Percentiles rank a stretch among this genome's conserved stretches.
Conservation (phyloP, 106 monocot genomes). For the Dendrobium nobile region DNA sequence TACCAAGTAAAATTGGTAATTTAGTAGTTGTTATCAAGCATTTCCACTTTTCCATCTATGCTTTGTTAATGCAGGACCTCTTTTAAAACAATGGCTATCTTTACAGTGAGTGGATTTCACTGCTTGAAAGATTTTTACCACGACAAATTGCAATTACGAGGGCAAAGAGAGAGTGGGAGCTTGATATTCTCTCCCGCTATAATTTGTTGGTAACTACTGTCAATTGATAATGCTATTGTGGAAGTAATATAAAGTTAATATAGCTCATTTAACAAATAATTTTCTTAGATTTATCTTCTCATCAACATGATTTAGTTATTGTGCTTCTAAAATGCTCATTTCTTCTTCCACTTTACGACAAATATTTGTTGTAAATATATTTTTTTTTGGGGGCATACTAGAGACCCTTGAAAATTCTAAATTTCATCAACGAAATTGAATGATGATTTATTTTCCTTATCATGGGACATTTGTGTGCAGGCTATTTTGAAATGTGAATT, state of each 20-base stretch:
- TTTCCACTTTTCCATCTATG: not conserved
- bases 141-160: constrained; percentile 84
- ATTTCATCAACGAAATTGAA: not conserved
- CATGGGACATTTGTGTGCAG: not conserved
- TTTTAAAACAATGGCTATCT: constrained; percentile 2
- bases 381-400: not conserved
- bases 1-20: constrained; percentile 12
- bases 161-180: constrained; percentile 89
- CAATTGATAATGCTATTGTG: not conserved
- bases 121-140: constrained; percentile 94
- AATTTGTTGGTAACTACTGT: constrained; percentile 51
- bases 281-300: not conserved
- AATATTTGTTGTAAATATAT: not conserved
- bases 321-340: not conserved
- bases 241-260: not conserved
- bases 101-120: constrained; percentile 86
- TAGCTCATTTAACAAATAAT: not conserved
- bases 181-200: constrained; percentile 84
- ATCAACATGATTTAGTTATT: constrained; percentile 2
- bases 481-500: not conserved
- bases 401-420: not conserved
- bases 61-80: not conserved
- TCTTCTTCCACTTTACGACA: not conserved
- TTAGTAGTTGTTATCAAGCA: not conserved
- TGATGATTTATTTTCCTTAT: not conserved